Evolutionary conservation across 495 filamentous ascomycete genomes (phyloP).

Genomic region (Neurospora discreta): DNA sequence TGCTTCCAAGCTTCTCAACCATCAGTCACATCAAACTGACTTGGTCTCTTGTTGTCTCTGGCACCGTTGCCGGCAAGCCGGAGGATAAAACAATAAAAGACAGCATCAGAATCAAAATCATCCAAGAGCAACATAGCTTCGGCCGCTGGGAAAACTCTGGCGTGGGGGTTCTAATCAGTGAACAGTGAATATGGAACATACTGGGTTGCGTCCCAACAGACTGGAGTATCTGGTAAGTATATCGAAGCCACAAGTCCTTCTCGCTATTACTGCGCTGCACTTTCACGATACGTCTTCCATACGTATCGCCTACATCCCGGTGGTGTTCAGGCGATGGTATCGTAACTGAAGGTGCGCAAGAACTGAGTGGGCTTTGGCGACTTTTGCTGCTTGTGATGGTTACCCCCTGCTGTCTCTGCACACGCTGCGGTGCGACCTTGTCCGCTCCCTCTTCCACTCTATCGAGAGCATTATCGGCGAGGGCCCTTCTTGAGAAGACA

Average conservation of each 20-base stretch:
- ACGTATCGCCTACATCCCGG: not conserved
- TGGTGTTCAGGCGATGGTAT: not conserved
- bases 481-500: not conserved
- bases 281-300: not conserved
- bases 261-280: not conserved
- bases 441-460: not conserved
- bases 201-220: not conserved
- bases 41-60: not conserved
- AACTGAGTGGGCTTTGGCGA: not conserved
- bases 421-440: not conserved
- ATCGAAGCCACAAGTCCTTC: not conserved
- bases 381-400: not conserved
- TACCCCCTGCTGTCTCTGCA: not conserved
- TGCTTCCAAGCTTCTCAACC: not conserved
- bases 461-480: not conserved
- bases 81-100: not conserved
- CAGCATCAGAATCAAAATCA: not conserved
- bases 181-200: not conserved
- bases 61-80: not conserved
- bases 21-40: not conserved
- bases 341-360: not conserved
- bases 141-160: not conserved
- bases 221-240: not conserved
- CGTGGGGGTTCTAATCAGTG: not conserved
- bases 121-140: not conserved